These are phyloP conservation scores for Penicillium macrosclerotiorum DNA, from an alignment of 495 filamentous ascomycete genomes.

Conservation along the genomic window DNA sequence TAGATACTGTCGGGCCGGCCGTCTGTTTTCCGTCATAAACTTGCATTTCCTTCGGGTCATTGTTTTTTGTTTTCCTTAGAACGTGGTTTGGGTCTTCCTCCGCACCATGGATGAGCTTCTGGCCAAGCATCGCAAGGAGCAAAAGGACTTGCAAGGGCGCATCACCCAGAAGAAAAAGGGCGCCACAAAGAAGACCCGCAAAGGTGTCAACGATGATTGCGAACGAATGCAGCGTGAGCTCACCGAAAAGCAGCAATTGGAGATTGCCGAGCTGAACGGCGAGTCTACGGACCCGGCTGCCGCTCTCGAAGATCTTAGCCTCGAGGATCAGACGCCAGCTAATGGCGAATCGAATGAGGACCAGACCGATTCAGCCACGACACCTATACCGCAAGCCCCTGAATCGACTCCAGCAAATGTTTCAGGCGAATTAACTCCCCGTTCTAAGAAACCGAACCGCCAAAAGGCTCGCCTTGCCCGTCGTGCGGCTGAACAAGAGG, in stretches of 20 bases:
- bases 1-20: constrained; percentile 2
- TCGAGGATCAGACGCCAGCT: constrained; percentile 25
- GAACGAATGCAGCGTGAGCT: constrained; percentile 67
- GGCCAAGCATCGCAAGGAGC: constrained; percentile 81
- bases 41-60: background rate
- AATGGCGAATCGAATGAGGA: constrained; percentile 16
- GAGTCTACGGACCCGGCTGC: constrained; percentile 24
- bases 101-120: constrained; percentile 68
- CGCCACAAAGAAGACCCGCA: constrained; percentile 93
- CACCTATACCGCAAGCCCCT: constrained; percentile 4
- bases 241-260: constrained; percentile 63
- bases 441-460: constrained; percentile 75
- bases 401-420: constrained; percentile 4
- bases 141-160: constrained; percentile 75
- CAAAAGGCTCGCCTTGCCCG: constrained; percentile 89
- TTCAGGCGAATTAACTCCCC: constrained; percentile 12
- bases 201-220: constrained; percentile 83
- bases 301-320: constrained; percentile 28
- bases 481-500: constrained; percentile 78
- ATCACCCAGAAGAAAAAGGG: constrained; percentile 94
- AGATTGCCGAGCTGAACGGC: constrained; percentile 60
- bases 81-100: no score
- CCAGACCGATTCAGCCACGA: constrained; percentile 3
- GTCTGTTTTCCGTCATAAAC: background rate
- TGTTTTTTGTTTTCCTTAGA: no score